Base-by-base conservation (phyloP, 257 asterid genomes). In the Ballota nigra region DNA sequence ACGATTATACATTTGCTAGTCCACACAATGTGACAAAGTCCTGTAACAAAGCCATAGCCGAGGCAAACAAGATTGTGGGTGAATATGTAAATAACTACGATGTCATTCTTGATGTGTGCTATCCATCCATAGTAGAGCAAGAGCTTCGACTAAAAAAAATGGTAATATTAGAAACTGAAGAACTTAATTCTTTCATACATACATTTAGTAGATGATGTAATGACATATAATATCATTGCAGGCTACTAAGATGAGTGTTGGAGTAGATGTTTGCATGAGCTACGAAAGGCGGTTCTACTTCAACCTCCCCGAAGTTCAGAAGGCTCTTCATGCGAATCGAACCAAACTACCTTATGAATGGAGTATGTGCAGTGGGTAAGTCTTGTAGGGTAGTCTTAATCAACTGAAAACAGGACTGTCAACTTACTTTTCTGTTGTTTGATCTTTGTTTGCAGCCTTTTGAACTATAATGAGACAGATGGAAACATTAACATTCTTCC, bases 181-280 rank as follows among this genome's bases (percentile, higher is more conserved):
- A 31, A 20, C 16, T 8, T 18, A 20, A 13, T 43, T 3, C 63
- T 38, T 47, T 24, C 20, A 20, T 18, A 1, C 9, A 58, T 29
- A 16, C 41, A 3, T n/a, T 31, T 0, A 18, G 28, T 62, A 1
- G 19, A n/a, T 8, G 8, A 16, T 62, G 20, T 6, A 33, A 16
- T 33, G n/a, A 18, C 24, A 18, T 18, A 16, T 34, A 18, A 18
- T 3, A 28, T 66, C n/a, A 53, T 66, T 78, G 74, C 85, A 94
- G 99, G 98, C 94, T 49, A 86, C 95, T 18, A 92, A 92, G 86
- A 79, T 83, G 26, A 91, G 97, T 33, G 63, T 83, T 16, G 98
- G 95, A 18, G 96, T 95, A 47, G 99, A 92, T 38, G 96, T 95
- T 20, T 95, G 99, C 82, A 95, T 95, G 96, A 86, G 80, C 80